Evolutionary conservation across 2,329 filamentous ascomycete genomes (phyloP).

Genomic region (Aciculosporium take): DNA sequence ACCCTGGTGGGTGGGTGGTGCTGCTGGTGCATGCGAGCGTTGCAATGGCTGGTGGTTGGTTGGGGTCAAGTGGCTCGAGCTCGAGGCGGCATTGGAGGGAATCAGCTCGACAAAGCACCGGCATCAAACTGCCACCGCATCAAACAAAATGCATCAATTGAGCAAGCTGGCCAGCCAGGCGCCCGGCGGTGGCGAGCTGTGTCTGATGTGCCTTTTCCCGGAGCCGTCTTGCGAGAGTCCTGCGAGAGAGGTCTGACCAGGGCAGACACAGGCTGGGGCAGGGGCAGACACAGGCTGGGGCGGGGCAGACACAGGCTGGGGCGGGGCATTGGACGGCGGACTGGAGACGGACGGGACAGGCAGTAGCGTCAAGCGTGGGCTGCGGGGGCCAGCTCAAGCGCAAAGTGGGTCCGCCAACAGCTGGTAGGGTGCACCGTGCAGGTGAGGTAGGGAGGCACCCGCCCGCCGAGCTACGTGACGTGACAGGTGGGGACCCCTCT

Average conservation of each 20-base stretch:
- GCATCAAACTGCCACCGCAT: neutral
- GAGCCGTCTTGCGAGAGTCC: neutral
- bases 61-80: too few relatives aligned
- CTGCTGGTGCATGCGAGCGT: neutral
- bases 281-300: too few relatives aligned
- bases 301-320: too few relatives aligned
- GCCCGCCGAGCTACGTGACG: too few relatives aligned
- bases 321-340: too few relatives aligned
- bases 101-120: neutral
- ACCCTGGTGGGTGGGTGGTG: neutral
- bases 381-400: slow-evolving; percentile 4
- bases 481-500: too few relatives aligned
- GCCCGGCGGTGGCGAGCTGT: slow-evolving; percentile 3
- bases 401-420: neutral
- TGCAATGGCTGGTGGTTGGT: slow-evolving; percentile 1
- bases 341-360: neutral
- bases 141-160: slow-evolving; percentile 1
- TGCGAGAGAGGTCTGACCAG: neutral
- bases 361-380: neutral
- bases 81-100: slow-evolving; percentile 3
- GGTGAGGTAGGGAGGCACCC: too few relatives aligned
- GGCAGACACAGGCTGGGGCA: slow-evolving; percentile 3
- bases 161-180: neutral
- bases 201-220: slow-evolving; percentile 7
- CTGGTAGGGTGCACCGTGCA: too few relatives aligned